phyloP scores from a whole-genome alignment of 2,329 filamentous ascomycete genomes.

The Exophiala sp. region DNA sequence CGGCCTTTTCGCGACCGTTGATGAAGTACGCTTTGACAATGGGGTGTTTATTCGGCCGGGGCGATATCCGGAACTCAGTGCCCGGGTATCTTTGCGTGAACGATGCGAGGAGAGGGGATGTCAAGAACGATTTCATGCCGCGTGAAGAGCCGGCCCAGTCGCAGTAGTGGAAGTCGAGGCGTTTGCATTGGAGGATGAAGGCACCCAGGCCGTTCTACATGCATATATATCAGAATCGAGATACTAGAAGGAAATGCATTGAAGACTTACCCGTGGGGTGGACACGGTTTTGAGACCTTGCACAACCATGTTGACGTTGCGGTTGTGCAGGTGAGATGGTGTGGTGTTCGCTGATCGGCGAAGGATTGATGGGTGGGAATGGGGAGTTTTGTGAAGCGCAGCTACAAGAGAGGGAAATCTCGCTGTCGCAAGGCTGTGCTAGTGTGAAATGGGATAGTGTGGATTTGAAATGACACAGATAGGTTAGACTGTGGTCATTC shows the following conservation, averaged over 20 bases:
- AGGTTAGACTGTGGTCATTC: neutral
- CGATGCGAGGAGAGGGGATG: constrained; percentile 55
- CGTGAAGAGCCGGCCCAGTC: constrained; percentile 90
- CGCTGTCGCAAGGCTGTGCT: neutral
- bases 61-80: constrained; percentile 88
- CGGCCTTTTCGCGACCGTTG: constrained; percentile 78
- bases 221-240: constrained; percentile 9
- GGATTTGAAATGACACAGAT: neutral
- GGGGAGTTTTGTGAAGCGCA: neutral
- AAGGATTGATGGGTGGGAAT: neutral
- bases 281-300: constrained; percentile 52
- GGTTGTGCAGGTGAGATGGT: neutral
- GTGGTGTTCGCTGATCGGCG: no score
- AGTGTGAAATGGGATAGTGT: neutral
- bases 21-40: constrained; percentile 87
- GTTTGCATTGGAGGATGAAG: constrained; percentile 96
- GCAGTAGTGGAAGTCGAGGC: constrained; percentile 94
- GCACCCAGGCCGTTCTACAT: constrained; percentile 88
- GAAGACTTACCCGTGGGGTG: constrained; percentile 51
- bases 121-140: constrained; percentile 75
- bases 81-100: constrained; percentile 81
- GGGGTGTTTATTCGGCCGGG: constrained; percentile 84
- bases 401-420: neutral
- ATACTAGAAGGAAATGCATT: neutral
- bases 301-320: constrained; percentile 37